phyloP scores from a whole-genome alignment of 2,329 filamentous ascomycete genomes.

The Hypoxylon sp. region DNA sequence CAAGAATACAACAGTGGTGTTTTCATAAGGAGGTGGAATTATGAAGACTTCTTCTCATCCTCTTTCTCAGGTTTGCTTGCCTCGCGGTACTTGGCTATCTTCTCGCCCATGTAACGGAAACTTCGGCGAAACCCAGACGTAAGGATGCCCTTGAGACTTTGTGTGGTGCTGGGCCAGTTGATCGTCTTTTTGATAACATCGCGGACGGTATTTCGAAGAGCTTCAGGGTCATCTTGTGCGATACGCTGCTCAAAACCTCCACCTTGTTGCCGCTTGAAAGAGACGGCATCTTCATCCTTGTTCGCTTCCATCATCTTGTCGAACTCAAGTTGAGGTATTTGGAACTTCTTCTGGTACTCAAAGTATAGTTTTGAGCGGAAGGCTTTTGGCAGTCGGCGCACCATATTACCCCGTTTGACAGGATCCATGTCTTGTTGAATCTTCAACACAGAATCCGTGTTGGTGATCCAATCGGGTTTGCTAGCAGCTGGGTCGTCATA shows the following conservation, averaged over 20 bases:
- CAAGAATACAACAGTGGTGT: background rate
- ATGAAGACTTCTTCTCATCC: slow-evolving; percentile 48
- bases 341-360: slow-evolving; percentile 91
- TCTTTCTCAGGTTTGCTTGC: slow-evolving; percentile 55
- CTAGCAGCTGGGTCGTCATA: slow-evolving; percentile 77
- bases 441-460: slow-evolving; percentile 73
- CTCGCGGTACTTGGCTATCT: slow-evolving; percentile 76
- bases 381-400: slow-evolving; percentile 85
- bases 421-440: slow-evolving; percentile 95
- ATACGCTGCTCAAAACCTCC: slow-evolving; percentile 90
- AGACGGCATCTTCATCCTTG: slow-evolving; percentile 76
- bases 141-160: slow-evolving; percentile 86
- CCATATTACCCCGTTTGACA: slow-evolving; percentile 93
- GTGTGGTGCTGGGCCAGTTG: slow-evolving; percentile 89
- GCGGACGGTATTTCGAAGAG: slow-evolving; percentile 79
- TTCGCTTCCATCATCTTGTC: slow-evolving; percentile 85
- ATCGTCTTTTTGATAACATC: slow-evolving; percentile 89
- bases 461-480: slow-evolving; percentile 73
- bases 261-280: slow-evolving; percentile 81
- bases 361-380: slow-evolving; percentile 95
- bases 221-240: slow-evolving; percentile 75
- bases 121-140: slow-evolving; percentile 81
- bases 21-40: slow-evolving; percentile 42
- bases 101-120: slow-evolving; percentile 85
- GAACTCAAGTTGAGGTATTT: slow-evolving; percentile 87